Evolutionary conservation across 2,329 filamentous ascomycete genomes (phyloP).

Genomic region (Colletotrichum lindemuthianum): DNA sequence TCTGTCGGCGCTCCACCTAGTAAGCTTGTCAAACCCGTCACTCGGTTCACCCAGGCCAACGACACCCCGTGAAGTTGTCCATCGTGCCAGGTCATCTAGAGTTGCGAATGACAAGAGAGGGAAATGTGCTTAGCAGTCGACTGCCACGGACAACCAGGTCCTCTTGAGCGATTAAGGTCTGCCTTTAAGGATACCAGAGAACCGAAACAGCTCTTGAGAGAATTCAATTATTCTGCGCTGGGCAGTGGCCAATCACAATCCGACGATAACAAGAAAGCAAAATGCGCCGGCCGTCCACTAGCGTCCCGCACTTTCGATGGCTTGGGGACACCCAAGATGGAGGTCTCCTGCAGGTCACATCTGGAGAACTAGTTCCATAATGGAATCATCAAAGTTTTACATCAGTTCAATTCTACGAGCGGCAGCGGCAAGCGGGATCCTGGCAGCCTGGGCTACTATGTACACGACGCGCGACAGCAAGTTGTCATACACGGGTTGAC

Average conservation of each 20-base stretch:
- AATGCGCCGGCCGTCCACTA: constrained; percentile 35
- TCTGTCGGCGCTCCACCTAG: constrained; percentile 33
- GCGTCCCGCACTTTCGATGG: constrained; percentile 33
- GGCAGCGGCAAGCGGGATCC: constrained; percentile 31
- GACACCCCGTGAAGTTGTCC: constrained; percentile 29
- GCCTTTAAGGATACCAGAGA: constrained; percentile 33
- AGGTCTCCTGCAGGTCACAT: constrained; percentile 36
- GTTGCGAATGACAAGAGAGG: constrained; percentile 33
- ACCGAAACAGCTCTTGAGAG: constrained; percentile 36
- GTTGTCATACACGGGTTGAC: no score
- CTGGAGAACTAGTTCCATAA: constrained; percentile 36
- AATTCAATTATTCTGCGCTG: constrained; percentile 49
- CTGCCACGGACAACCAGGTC: constrained; percentile 8
- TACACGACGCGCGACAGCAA: not conserved
- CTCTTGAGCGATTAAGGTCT: constrained; percentile 35
- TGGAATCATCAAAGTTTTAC: constrained; percentile 38
- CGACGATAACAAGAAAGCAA: constrained; percentile 42
- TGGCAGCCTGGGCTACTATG: constrained; percentile 21
- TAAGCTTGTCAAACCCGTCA: constrained; percentile 33
- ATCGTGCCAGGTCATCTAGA: constrained; percentile 26
- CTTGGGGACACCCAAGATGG: constrained; percentile 32
- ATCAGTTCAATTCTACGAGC: constrained; percentile 19
- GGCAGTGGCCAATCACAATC: constrained; percentile 40
- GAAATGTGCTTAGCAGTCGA: constrained; percentile 30
- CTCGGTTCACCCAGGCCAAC: constrained; percentile 33